These are phyloP conservation scores for Eutrema yunnanense DNA, from an alignment of 345 rosid species.

Conservation along the genomic window DNA sequence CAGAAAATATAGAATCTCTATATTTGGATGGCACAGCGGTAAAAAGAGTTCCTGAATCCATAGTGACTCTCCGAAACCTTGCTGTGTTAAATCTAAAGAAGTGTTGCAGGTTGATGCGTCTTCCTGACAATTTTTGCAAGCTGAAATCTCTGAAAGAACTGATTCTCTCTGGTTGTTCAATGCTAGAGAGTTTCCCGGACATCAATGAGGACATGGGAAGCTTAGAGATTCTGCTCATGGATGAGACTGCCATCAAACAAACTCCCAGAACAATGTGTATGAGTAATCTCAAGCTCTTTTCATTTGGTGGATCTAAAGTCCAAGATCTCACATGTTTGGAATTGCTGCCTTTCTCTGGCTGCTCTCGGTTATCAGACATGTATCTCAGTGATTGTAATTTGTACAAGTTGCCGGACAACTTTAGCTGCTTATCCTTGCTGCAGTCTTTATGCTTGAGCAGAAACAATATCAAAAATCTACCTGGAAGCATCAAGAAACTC, in stretches of 20 bases:
- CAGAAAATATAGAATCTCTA: conserved; percentile 14
- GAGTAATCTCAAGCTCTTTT: conserved; percentile 25
- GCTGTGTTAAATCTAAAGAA: conserved; percentile 14
- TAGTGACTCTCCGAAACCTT: background rate
- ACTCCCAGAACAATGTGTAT: conserved; percentile 13
- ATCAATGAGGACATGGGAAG: conserved; percentile 22
- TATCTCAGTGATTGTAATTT: conserved; percentile 31
- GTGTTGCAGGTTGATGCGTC: conserved; percentile 6
- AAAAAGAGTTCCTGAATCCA: conserved; percentile 10
- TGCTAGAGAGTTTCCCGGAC: conserved; percentile 9
- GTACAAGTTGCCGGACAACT: conserved; percentile 17
- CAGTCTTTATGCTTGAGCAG: conserved; percentile 22
- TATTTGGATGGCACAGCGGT: conserved; percentile 22
- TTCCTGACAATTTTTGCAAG: conserved; percentile 17
- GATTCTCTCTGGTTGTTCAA: conserved; percentile 20
- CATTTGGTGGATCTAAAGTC: conserved; percentile 24
- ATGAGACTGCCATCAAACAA: conserved; percentile 11
- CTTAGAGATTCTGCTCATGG: conserved; percentile 28
- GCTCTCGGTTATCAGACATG: conserved; percentile 14
- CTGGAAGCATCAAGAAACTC: conserved; percentile 26
- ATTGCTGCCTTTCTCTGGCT: conserved; percentile 18
- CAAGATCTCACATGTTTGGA: conserved; percentile 1
- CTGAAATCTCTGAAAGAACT: conserved; percentile 16
- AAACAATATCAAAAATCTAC: conserved; percentile 20
- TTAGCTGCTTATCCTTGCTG: conserved; percentile 16